Base-by-base conservation (phyloP, 164 flowering plant species). In the Stephania cephalantha region DNA sequence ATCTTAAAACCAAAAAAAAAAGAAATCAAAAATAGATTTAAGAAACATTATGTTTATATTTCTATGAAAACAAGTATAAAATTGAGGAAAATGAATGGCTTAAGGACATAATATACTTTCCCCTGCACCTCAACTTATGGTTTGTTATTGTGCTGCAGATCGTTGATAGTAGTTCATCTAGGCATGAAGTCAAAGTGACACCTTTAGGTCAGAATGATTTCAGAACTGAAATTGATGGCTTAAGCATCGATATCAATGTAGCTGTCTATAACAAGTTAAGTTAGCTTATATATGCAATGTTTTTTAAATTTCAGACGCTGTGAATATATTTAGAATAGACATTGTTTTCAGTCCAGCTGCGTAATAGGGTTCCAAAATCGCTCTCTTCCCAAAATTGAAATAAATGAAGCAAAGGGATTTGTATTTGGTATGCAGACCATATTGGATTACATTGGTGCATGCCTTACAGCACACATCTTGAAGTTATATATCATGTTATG, bases 211-310 rank as follows among this genome's bases (percentile, higher is more conserved):
- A 25, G 75, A 79, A 83, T 72, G 85, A 84, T 76, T 95, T 85
- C 82, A 85, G 87, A 78, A 90, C 90, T 79, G 93, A 93, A 82
- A 86, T 80, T 75, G 90, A 86, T 78, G 93, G 90, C 74, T 76
- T 86, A 29, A 86, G 85, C 80, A 79, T 52, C 74, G 79, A 83
- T 76, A 85, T 90, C 68, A 85, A 83, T 79, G 58, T 95, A 77
- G 89, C 96, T 68, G 74, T 81, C 68, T 93, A 93, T 75, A 69
- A 82, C 50, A 84, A 91, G 96, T 97, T 95, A 75, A 85, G n/a
- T 12, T 72, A 25, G 63, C 69, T 70, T 46, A 70, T 48, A 10
- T 78, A 70, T 76, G 35, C 78, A 35, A 11, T n/a, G 69, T 64
- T 76, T 25, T 25, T 25, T 48, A 44, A 31, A 4, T 55, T n/a